These are phyloP conservation scores for Colletotrichum chrysophilum DNA, from an alignment of 2,329 filamentous ascomycete genomes.

Conservation along the genomic window DNA sequence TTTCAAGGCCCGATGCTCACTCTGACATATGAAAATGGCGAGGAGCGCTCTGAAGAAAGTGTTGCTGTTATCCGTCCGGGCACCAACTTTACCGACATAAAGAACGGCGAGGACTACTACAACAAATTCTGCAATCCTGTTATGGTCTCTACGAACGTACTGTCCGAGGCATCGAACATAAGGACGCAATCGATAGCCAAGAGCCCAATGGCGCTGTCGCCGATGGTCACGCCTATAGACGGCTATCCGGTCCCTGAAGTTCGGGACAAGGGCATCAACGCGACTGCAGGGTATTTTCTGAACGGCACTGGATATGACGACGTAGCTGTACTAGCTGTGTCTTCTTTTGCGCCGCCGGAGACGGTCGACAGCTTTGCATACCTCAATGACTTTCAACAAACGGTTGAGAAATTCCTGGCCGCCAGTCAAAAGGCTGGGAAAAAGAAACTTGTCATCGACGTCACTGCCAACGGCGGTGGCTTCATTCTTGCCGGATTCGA, in stretches of 20 bases:
- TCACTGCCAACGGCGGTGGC: conserved; percentile 64
- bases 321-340: conserved; percentile 35
- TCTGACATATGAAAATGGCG: conserved; percentile 37
- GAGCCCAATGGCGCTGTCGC: not conserved
- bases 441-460: conserved; percentile 64
- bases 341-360: conserved; percentile 28
- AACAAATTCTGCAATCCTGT: conserved; percentile 35
- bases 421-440: conserved; percentile 52
- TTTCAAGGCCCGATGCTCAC: conserved; percentile 34
- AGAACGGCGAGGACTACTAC: conserved; percentile 40
- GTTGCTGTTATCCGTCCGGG: conserved; percentile 27
- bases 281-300: conserved; percentile 38
- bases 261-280: conserved; percentile 29
- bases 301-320: conserved; percentile 38
- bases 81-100: conserved; percentile 33
- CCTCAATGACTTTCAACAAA: conserved; percentile 34
- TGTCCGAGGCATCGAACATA: not conserved
- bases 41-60: conserved; percentile 29
- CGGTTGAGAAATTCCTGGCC: conserved; percentile 29
- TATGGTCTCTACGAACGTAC: not conserved
- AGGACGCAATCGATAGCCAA: not conserved
- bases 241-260: conserved; percentile 36
- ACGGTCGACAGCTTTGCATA: conserved; percentile 25
- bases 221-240: conserved; percentile 20
- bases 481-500: conserved; percentile 64